These are phyloP conservation scores for Cryptosporidium muris DNA, from an alignment of 169 alveolate species.

Conservation along the genomic window DNA sequence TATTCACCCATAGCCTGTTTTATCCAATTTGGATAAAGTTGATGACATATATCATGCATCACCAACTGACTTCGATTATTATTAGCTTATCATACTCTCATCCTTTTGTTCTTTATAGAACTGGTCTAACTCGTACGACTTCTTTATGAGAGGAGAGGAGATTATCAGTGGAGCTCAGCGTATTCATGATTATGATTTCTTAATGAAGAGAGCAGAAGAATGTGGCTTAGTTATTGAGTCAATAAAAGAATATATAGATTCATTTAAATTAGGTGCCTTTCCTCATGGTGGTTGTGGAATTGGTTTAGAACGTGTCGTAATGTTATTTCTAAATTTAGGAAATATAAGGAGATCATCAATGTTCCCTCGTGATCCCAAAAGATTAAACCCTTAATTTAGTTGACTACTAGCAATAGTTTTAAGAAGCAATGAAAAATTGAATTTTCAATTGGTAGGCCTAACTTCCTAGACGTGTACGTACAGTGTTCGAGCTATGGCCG, in stretches of 20 bases:
- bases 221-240: constrained; percentile 73
- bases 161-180: constrained; percentile 99
- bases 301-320: constrained; percentile 99
- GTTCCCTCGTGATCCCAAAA: constrained; percentile 99
- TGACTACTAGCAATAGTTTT: neutral
- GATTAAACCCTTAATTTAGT: constrained; percentile 90
- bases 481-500: neutral
- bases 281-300: constrained; percentile 99
- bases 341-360: constrained; percentile 96
- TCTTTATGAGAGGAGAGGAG: constrained; percentile 99
- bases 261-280: constrained; percentile 95
- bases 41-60: constrained; percentile 72
- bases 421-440: too few species aligned
- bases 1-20: constrained; percentile 72
- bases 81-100: neutral
- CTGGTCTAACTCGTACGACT: constrained; percentile 95
- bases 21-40: neutral
- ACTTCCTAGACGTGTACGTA: neutral
- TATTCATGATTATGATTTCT: constrained; percentile 94
- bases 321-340: constrained; percentile 93
- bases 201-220: constrained; percentile 78
- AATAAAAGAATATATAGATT: constrained; percentile 86
- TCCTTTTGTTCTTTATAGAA: constrained; percentile 54
- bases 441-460: neutral
- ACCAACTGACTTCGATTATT: constrained; percentile 63